Evolutionary conservation across 768 basidiomycete species (phyloP).

Genomic region (Leccinellum rugosiceps): DNA sequence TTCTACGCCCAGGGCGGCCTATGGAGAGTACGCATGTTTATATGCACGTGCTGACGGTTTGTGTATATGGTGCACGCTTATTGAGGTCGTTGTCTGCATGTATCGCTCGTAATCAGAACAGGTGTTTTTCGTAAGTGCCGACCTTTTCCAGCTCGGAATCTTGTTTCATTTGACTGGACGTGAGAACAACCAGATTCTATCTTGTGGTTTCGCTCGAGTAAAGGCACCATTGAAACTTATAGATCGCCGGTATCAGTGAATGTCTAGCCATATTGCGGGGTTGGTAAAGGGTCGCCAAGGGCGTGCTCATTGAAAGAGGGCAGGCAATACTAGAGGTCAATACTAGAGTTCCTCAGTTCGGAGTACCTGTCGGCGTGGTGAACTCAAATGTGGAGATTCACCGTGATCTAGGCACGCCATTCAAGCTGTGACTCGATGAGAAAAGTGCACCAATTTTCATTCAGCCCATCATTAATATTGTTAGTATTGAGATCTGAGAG

Average conservation of each 20-base stretch:
- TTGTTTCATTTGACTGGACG: neutral
- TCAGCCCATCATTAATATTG: no score
- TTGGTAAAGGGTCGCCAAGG: no score
- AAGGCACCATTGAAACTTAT: neutral
- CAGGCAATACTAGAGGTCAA: no score
- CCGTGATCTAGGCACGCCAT: no score
- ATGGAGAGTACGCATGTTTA: neutral
- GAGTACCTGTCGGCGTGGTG: no score
- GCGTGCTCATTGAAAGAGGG: no score
- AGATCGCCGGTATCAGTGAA: neutral
- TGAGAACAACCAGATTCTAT: neutral
- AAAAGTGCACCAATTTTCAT: no score
- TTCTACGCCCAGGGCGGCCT: neutral
- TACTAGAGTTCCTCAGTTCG: no score
- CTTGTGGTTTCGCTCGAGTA: neutral
- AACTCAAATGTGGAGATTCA: no score
- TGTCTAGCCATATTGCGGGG: neutral
- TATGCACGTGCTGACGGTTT: neutral
- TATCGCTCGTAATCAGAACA: neutral
- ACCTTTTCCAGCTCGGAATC: neutral
- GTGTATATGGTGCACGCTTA: neutral
- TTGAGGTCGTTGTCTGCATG: neutral
- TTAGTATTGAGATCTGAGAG: no score
- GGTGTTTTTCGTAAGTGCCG: neutral
- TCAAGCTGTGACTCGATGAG: no score